These are phyloP conservation scores for Apiospora phragmitis DNA, from an alignment of 2,329 filamentous ascomycete species.

Conservation along the genomic window DNA sequence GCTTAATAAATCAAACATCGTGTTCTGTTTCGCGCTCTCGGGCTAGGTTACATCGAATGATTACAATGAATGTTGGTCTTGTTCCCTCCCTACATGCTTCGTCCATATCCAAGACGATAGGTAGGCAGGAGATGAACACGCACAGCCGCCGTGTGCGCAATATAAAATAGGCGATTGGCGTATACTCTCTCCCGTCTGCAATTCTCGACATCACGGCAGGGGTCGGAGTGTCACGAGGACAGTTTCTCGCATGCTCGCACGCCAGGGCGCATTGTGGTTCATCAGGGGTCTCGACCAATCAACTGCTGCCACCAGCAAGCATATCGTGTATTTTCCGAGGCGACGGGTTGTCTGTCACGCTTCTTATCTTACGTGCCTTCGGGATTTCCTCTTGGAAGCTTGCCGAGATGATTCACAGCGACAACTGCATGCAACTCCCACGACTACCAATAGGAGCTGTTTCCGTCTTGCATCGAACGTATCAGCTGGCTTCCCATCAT, in stretches of 20 bases:
- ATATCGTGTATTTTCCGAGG: neutral
- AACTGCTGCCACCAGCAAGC: neutral
- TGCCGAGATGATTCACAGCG: neutral
- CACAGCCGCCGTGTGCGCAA: slow-evolving; percentile 3
- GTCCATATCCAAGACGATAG: neutral
- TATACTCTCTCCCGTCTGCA: neutral
- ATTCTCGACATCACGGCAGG: neutral
- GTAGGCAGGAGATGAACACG: neutral
- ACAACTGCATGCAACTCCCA: neutral
- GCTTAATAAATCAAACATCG: neutral
- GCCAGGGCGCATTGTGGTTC: slow-evolving; percentile 2
- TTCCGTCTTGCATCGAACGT: neutral
- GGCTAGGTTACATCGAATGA: neutral
- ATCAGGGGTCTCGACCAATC: slow-evolving; percentile 5
- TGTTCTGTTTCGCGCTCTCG: neutral
- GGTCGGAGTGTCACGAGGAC: slow-evolving; percentile 11
- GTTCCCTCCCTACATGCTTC: neutral
- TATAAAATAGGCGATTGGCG: neutral
- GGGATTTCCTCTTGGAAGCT: neutral
- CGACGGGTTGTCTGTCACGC: neutral
- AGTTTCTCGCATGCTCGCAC: slow-evolving; percentile 7
- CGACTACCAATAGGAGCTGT: neutral
- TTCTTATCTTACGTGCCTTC: neutral
- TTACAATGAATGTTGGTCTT: neutral
- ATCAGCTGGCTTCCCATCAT: neutral